A percentile compares a stretch with the other conserved stretches of the same genome.
Conservation (phyloP, 805 yeast species). For the Lipomyces yamadae region DNA sequence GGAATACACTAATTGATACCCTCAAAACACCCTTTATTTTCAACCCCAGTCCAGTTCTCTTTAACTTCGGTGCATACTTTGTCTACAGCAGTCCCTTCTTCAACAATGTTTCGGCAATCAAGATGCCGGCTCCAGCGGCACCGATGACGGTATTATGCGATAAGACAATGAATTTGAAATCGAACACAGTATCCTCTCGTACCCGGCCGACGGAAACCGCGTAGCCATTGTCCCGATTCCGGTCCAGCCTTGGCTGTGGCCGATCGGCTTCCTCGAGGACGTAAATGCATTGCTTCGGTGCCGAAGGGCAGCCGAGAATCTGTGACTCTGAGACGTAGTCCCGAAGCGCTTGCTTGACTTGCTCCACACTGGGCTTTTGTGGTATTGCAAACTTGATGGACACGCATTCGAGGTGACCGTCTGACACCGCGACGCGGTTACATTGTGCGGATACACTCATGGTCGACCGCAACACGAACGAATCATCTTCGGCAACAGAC, state of each 20-base stretch:
- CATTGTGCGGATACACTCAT: conserved; percentile 93
- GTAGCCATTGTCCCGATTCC: conserved; percentile 91
- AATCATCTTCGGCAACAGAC: conserved; percentile 55
- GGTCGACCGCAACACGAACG: conserved; percentile 64
- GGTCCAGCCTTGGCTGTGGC: conserved; percentile 97
- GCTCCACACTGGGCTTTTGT: conserved; percentile 84
- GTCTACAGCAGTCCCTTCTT: conserved; percentile 72
- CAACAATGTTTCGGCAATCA: conserved; percentile 87
- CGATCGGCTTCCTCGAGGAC: conserved; percentile 89
- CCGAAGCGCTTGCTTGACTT: conserved; percentile 69
- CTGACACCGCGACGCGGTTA: conserved; percentile 94
- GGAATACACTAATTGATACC: background rate
- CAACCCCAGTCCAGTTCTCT: background rate
- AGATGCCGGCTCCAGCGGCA: conserved; percentile 97
- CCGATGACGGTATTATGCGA: conserved; percentile 98
- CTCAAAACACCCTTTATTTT: background rate
- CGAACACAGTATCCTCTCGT: conserved; percentile 91
- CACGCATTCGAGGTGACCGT: conserved; percentile 97
- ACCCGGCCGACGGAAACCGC: conserved; percentile 95
- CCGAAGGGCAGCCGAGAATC: conserved; percentile 80
- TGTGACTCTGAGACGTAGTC: conserved; percentile 85
- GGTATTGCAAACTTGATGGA: conserved; percentile 78
- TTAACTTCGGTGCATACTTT: background rate
- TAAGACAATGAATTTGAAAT: conserved; percentile 93
- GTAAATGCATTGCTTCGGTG: conserved; percentile 90